Evolutionary conservation across 1,284 basidiomycete genomes (phyloP).

Genomic region (Cystobasidiaceae sp.): DNA sequence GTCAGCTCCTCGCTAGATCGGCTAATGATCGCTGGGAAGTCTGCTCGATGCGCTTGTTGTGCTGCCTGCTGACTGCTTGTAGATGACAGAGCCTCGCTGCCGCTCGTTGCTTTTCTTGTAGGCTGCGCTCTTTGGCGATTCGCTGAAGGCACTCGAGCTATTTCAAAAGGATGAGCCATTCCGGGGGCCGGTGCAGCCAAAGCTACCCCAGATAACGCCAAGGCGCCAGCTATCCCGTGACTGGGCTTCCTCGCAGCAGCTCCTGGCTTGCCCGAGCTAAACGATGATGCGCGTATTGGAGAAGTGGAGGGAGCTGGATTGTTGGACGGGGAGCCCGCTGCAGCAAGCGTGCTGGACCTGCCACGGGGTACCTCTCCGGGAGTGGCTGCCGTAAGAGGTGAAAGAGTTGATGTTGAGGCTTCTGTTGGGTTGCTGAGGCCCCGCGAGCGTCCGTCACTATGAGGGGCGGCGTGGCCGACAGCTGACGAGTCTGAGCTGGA

Average conservation of each 20-base stretch:
- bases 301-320: neutral
- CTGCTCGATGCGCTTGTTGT: neutral
- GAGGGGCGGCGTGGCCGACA: neutral
- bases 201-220: slow-evolving; percentile 9
- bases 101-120: neutral
- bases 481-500: slow-evolving; percentile 8
- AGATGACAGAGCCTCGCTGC: neutral
- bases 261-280: neutral
- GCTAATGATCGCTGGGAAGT: neutral
- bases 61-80: neutral
- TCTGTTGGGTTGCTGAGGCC: neutral
- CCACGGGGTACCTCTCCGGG: neutral
- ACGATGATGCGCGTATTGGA: neutral
- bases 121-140: neutral
- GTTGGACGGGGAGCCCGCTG: neutral
- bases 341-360: neutral
- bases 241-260: neutral
- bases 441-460: neutral
- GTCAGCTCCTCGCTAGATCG: slow-evolving; percentile 2
- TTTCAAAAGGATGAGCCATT: neutral
- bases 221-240: slow-evolving; percentile 18
- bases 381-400: neutral
- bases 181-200: slow-evolving; percentile 8
- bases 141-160: neutral
- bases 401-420: neutral